phyloP scores from a whole-genome alignment of 441 rosid genomes.

The Erodium chrysanthum region DNA sequence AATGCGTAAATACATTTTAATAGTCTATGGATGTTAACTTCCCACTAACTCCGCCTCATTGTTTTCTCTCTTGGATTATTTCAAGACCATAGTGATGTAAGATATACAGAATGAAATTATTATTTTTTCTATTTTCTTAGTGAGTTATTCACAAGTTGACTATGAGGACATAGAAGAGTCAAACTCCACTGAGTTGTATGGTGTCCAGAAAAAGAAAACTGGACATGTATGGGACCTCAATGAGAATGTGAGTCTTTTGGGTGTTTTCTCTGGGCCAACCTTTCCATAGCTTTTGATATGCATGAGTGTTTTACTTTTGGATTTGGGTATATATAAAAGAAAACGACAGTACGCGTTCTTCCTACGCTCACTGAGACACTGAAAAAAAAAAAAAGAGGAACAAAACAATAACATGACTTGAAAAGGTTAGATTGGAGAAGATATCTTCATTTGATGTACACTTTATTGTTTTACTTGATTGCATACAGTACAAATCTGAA shows the following conservation, averaged over 20 bases:
- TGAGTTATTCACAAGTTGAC: neutral
- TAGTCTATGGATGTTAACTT: neutral
- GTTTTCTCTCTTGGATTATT: neutral
- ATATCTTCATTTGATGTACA: neutral
- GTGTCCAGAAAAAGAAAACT: no score
- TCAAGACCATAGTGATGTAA: neutral
- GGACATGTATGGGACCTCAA: neutral
- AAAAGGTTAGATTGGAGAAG: neutral
- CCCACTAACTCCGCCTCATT: neutral
- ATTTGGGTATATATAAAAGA: neutral
- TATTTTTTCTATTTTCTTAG: no score
- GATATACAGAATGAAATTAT: neutral
- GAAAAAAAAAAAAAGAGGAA: no score
- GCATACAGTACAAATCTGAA: no score
- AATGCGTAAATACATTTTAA: neutral
- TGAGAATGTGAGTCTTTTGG: neutral
- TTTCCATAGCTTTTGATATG: neutral
- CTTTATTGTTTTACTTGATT: neutral
- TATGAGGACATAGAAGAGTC: neutral
- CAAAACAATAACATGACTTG: neutral
- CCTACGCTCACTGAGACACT: neutral
- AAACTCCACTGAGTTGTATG: neutral
- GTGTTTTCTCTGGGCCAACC: neutral
- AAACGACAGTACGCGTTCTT: neutral
- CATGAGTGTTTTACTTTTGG: neutral